These are phyloP conservation scores for Calonectria hawksworthii DNA, from an alignment of 2,329 filamentous ascomycete genomes.

Conservation along the genomic window DNA sequence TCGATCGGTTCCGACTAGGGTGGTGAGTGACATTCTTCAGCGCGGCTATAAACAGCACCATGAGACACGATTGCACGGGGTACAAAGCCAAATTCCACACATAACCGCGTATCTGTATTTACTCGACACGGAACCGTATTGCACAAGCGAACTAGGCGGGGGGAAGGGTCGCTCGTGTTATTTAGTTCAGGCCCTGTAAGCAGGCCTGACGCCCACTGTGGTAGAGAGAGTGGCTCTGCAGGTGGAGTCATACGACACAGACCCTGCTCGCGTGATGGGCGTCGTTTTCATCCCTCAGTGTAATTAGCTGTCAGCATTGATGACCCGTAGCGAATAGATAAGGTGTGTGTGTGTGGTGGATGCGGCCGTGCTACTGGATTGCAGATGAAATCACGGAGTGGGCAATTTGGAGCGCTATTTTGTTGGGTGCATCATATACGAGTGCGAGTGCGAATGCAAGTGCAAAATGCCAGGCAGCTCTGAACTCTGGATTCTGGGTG, in stretches of 20 bases:
- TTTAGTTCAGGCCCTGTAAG: not conserved
- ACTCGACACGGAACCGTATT: not conserved
- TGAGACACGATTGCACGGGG: not conserved
- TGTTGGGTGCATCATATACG: not conserved
- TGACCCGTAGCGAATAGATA: constrained; percentile 21
- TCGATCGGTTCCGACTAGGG: not conserved
- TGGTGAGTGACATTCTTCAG: constrained; percentile 4
- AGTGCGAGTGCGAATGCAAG: not conserved
- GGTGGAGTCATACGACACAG: constrained; percentile 24
- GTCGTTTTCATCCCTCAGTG: constrained; percentile 5
- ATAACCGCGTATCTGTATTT: not conserved
- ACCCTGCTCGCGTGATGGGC: constrained; percentile 38
- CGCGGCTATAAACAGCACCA: not conserved
- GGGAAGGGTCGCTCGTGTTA: not conserved
- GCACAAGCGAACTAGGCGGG: not conserved
- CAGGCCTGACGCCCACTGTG: not conserved
- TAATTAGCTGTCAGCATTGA: constrained; percentile 22
- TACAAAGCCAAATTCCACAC: not conserved
- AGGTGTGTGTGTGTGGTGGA: constrained; percentile 4
- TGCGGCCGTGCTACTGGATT: not conserved
- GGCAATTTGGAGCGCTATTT: not conserved
- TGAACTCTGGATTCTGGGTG: not conserved
- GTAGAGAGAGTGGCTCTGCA: not conserved
- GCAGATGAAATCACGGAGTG: not conserved
- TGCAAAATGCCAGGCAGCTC: not conserved